A percentile compares a stretch with the other conserved stretches of the same genome.
phyloP scores from a whole-genome alignment of 176 grass and related monocot species.

The Paspalum vaginatum region DNA sequence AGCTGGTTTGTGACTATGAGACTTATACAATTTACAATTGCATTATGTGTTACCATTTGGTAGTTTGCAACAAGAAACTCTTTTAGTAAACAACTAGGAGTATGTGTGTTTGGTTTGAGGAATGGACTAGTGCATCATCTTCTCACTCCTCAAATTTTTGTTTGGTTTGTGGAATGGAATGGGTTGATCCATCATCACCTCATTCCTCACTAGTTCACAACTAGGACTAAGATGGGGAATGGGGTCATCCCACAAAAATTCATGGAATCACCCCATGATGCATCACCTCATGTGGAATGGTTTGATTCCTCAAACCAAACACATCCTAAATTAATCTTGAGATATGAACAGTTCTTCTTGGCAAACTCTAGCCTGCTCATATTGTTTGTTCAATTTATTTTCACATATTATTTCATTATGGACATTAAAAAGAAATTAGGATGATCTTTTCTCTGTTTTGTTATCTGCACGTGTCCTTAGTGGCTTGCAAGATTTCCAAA shows the following conservation, averaged over 20 bases:
- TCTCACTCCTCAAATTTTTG: too few relatives aligned
- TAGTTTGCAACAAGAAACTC: too few relatives aligned
- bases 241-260: too few relatives aligned
- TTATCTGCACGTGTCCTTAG: conserved; percentile 1
- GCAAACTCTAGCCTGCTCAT: neutral
- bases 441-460: neutral
- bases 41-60: neutral
- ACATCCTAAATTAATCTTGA: neutral
- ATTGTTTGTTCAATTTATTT: conserved; percentile 5
- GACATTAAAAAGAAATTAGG: neutral
- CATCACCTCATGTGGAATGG: too few relatives aligned
- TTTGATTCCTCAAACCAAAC: too few relatives aligned
- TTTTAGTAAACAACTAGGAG: neutral
- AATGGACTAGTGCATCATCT: too few relatives aligned
- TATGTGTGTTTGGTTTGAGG: too few relatives aligned
- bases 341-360: neutral
- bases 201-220: too few relatives aligned
- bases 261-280: too few relatives aligned
- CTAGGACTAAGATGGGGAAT: too few relatives aligned
- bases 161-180: too few relatives aligned
- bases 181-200: too few relatives aligned
- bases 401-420: neutral
- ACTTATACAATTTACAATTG: neutral
- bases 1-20: neutral
- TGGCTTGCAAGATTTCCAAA: neutral